Base-by-base conservation (phyloP, 2,329 filamentous ascomycete genomes). In the Fusarium sp. region DNA sequence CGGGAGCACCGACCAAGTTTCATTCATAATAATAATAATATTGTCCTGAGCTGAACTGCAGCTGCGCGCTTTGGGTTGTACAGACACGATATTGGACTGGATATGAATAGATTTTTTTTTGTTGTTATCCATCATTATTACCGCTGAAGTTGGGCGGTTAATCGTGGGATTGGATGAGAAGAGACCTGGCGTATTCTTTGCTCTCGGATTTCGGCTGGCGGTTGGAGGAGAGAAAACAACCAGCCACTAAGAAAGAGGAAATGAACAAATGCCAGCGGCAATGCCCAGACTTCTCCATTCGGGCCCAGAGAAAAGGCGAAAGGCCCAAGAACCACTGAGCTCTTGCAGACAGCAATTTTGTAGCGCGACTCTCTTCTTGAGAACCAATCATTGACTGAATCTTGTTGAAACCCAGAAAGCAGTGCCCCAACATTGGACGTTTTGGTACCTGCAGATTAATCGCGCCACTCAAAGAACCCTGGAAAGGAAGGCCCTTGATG, bases 361-460 rank as follows among this genome's bases (percentile, higher is more conserved):
- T 42, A 51, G 19, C 30, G 23, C 41, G 48, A 31, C 62, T 16
- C 41, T 42, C 13, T n/a, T 43, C 21, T 30, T n/a, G n/a, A 41
- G 41, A 50, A 18, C 67, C 63, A 69, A 58, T 69, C 44, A 58
- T 48, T 49, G 37, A 19, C 12, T 58, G 23, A n/a, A 62, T 10
- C n/a, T 11, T 48, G 19, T 52, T 70, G 43, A 50, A 44, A 43
- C 39, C 43, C 19, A 51, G 34, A 31, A 51, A 45, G 57, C 59
- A 56, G 64, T 67, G 43, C 51, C 48, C 43, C 19, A 42, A 65
- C 68, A 34, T 53, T 67, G 46, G 61, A 62, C 66, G 69, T 60
- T 52, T 60, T 70, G 69, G 69, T 72, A 67, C 67, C 69, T 73
- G 67, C 64, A 69, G 58, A 56, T 42, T 21, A 50, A 67, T 69